These are phyloP conservation scores for Suillus placidus DNA, from an alignment of 768 basidiomycete species.

Conservation along the genomic window DNA sequence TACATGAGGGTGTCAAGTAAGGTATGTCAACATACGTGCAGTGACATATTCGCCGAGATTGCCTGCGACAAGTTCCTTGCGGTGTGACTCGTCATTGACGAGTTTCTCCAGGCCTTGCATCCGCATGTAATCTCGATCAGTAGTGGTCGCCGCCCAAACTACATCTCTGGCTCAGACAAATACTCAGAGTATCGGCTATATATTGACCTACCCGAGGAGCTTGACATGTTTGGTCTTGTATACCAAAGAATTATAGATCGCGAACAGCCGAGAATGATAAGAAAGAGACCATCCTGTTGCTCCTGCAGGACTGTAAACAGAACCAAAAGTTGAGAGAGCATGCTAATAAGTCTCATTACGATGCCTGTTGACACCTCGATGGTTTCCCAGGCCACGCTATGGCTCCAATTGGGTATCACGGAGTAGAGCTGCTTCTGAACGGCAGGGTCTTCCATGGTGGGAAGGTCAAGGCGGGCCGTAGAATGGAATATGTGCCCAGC, in stretches of 20 bases:
- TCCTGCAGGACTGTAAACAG: constrained; percentile 58
- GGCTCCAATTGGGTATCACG: constrained; percentile 45
- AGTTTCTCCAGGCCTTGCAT: constrained; percentile 66
- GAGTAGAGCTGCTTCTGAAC: constrained; percentile 67
- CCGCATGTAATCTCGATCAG: constrained; percentile 58
- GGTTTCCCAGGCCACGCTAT: constrained; percentile 62
- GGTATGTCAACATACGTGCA: constrained; percentile 41
- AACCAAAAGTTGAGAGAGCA: constrained; percentile 63
- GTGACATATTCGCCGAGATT: constrained; percentile 58
- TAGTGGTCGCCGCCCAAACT: constrained; percentile 77
- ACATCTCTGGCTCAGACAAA: background rate
- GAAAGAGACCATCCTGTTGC: constrained; percentile 62
- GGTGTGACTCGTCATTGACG: constrained; percentile 55
- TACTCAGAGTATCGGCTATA: background rate
- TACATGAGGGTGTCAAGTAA: background rate
- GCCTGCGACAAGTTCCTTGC: constrained; percentile 77
- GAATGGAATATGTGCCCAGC: constrained; percentile 65
- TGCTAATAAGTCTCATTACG: constrained; percentile 47
- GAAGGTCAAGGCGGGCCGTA: constrained; percentile 71
- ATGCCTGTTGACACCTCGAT: constrained; percentile 47
- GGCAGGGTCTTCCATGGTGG: constrained; percentile 70
- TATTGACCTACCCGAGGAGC: constrained; percentile 35
- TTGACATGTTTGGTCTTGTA: constrained; percentile 22
- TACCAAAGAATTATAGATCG: constrained; percentile 50
- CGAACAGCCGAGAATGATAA: constrained; percentile 58